Base-by-base conservation (phyloP, 164 flowering plant genomes). In the Aristolochia californica region DNA sequence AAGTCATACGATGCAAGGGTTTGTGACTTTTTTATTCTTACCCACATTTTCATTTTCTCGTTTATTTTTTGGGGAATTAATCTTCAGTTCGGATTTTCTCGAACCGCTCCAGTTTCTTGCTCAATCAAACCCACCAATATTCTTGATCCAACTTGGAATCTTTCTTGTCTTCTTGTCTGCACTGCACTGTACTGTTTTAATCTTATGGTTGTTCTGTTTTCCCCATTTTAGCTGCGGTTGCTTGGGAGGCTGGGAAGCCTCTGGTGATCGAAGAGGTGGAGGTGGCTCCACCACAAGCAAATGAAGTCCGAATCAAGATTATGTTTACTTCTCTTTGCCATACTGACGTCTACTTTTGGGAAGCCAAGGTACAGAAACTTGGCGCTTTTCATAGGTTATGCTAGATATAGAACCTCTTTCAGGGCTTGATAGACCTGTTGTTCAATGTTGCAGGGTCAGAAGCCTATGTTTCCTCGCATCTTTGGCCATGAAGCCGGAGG, bases 241-340 rank as follows among this genome's bases (percentile, higher is more conserved):
- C 85, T 66, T 81, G 89, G 85, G 89, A 83, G 49, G 89, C 89
- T 1, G 83, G 80, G 58, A 81, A 81, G 75, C 89, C 83, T 16
- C 63, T 83, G 70, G 78, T 72, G 70, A 79, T 81, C 0, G 85
- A 83, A 49, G 77, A 80, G 61, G 88, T 81, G 59, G 85, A 83
- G 69, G 89, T 83, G 58, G 84, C 80, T 2, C 85, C 89, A 2
- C 89, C 89, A 5, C 83, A 81, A 71, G 68, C 71, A 11, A 72
- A 53, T 63, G 89, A 83, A 57, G 84, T 81, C 52, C 83, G 89
- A 10, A 9, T 83, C 30, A 83, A 77, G 71, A 79, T 83, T 60
- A 81, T 78, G 45, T 74, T 52, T 69, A 82, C 83, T 26, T 61
- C 87, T 27, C 78, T 82, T 9, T 82, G 87, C 69, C 84, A 78